Evolutionary conservation across 768 basidiomycete genomes (phyloP), one percentile per base, ranked within the genome.

Genomic region (Tephrocybe sp.): DNA sequence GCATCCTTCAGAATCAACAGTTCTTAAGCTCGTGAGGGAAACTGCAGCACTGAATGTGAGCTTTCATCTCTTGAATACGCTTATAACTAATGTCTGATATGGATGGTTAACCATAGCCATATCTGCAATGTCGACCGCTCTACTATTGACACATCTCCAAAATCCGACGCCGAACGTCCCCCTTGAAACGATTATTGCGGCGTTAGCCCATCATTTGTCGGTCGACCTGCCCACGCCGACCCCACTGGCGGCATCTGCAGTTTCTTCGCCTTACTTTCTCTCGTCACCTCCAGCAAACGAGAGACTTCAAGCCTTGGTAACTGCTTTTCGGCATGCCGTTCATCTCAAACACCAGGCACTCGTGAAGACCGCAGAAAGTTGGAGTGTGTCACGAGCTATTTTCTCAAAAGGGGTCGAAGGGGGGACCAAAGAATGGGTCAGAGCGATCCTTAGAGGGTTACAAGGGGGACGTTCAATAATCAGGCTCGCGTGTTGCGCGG

Each of bases 401-500:
- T 69, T 78, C 47, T 64, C 72, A 9, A 60, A 69, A 16, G 70
- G 70, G 42, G 48, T 71, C 39, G 65, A 70, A n/a, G 57, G 70
- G 22, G 68, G 71, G 22, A 51, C 81, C 42, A 67, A 65, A 3
- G 64, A 71, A 55, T 88, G 86, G 86, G 64, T 74, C 2, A 57
- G 60, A 11, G 73, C 74, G 15, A 65, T 83, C 1, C 56, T 83
- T 25, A 75, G 73, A 43, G 86, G 86, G 4, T 60, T 86, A 34
- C 79, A 82, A 55, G 86, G 88, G 1, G 86, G 87, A 3, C 76
- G 82, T 54, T 71, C 85, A 0, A 68, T 86, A 15, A 67, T 84
- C 9, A 71, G 83, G 29, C 69, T 90, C 15, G 80, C 82, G 4
- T 81, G 80, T 41, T 79, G 76, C 47, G 77, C 76, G 19, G 89